Evolutionary conservation across 2,329 filamentous ascomycete genomes (phyloP).

Genomic region (Aureobasidium sp.): DNA sequence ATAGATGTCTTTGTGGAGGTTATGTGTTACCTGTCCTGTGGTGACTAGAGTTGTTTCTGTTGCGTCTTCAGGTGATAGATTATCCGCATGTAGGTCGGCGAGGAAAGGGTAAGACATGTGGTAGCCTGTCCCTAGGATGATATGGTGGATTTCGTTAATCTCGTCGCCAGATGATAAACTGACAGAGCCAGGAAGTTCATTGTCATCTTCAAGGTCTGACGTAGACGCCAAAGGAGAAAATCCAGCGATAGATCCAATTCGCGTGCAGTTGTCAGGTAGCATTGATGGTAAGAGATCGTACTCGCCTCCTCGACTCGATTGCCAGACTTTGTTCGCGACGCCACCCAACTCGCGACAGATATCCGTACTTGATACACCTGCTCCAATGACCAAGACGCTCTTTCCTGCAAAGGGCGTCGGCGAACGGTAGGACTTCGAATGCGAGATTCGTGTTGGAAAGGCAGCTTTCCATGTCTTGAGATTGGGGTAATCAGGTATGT

Average conservation of each 20-base stretch:
- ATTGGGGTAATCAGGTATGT: slow-evolving; percentile 55
- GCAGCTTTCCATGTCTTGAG: slow-evolving; percentile 50
- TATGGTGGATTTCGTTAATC: slow-evolving; percentile 63
- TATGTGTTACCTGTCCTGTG: slow-evolving; percentile 69
- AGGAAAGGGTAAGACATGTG: slow-evolving; percentile 74
- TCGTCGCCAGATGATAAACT: slow-evolving; percentile 59
- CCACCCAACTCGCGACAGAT: slow-evolving; percentile 59
- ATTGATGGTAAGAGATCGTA: slow-evolving; percentile 64
- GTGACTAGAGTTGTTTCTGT: slow-evolving; percentile 65
- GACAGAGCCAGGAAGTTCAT: slow-evolving; percentile 50
- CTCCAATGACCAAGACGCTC: slow-evolving; percentile 63
- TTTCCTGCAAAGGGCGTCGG: slow-evolving; percentile 57
- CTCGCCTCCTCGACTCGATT: slow-evolving; percentile 65
- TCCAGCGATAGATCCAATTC: slow-evolving; percentile 58
- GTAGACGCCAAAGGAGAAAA: slow-evolving; percentile 38
- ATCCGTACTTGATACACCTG: slow-evolving; percentile 61
- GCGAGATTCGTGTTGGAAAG: slow-evolving; percentile 52
- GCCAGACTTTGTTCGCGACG: slow-evolving; percentile 51
- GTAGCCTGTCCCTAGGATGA: slow-evolving; percentile 76
- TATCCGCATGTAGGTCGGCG: slow-evolving; percentile 53
- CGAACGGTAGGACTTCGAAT: slow-evolving; percentile 58
- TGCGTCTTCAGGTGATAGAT: slow-evolving; percentile 50
- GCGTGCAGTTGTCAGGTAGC: slow-evolving; percentile 59
- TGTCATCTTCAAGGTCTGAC: background rate
- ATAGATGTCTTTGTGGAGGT: slow-evolving; percentile 76